These are phyloP conservation scores for Cystobasidium ongulense DNA, from an alignment of 768 basidiomycete genomes.

Conservation along the genomic window DNA sequence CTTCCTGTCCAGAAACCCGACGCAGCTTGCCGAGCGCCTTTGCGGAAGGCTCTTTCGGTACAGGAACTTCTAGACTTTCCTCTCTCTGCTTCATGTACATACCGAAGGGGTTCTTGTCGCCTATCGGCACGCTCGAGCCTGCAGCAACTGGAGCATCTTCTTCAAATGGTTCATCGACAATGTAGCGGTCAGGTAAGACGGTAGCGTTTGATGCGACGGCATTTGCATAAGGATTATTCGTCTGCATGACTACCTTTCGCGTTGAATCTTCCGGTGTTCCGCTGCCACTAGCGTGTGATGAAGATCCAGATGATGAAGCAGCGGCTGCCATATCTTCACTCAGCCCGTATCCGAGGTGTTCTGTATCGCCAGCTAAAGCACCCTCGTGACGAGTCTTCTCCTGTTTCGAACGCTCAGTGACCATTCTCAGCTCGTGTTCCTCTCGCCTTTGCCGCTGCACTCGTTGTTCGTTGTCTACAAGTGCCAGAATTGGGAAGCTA, in stretches of 20 bases:
- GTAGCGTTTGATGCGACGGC: not conserved
- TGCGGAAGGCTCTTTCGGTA: slow-evolving; percentile 2
- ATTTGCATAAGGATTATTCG: slow-evolving; percentile 19
- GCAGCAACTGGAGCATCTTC: not conserved
- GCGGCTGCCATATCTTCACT: not conserved
- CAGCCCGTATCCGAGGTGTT: not conserved
- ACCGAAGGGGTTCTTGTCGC: slow-evolving; percentile 1
- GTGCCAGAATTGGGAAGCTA: not conserved
- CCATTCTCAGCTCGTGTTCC: slow-evolving; percentile 3
- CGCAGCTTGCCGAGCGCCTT: slow-evolving; percentile 28
- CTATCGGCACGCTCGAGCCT: not conserved
- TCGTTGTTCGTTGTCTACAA: slow-evolving; percentile 10
- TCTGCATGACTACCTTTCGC: not conserved
- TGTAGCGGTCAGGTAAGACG: not conserved
- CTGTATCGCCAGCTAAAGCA: not conserved
- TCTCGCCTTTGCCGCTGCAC: slow-evolving; percentile 3
- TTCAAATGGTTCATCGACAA: slow-evolving; percentile 17
- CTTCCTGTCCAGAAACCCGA: not conserved
- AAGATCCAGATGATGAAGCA: not conserved
- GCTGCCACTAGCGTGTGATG: not conserved
- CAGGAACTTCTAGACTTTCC: not conserved
- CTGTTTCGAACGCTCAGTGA: slow-evolving; percentile 14
- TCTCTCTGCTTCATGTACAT: slow-evolving; percentile 4
- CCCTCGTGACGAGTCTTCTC: not conserved
- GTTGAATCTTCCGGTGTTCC: not conserved